Evolutionary conservation across 208 protist genomes (phyloP).

Genomic region (Acanthamoeba castellanii): DNA sequence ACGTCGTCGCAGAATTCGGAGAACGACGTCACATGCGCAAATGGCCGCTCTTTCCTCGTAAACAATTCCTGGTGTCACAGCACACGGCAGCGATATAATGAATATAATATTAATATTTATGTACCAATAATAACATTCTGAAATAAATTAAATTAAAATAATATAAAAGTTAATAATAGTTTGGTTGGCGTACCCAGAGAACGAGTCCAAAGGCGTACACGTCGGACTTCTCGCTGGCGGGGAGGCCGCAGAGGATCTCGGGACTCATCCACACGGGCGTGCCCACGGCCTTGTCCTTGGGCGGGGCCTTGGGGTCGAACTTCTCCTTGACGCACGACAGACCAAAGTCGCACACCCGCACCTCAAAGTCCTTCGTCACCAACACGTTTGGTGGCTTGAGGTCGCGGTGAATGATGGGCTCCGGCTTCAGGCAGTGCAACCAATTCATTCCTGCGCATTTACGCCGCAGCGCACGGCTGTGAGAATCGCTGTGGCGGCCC

Average conservation of each 20-base stretch:
- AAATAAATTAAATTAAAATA: not conserved
- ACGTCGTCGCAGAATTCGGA: constrained; percentile 59
- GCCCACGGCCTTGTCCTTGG: constrained; percentile 59
- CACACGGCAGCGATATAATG: not conserved
- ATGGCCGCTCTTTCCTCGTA: constrained; percentile 15
- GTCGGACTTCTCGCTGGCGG: constrained; percentile 38
- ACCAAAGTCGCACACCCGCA: constrained; percentile 63
- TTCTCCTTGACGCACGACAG: constrained; percentile 68
- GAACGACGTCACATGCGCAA: constrained; percentile 51
- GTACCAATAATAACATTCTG: not conserved
- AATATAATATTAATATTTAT: not conserved
- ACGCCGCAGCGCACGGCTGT: not conserved
- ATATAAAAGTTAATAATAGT: not conserved
- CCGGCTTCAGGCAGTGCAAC: constrained; percentile 62
- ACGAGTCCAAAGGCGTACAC: constrained; percentile 68
- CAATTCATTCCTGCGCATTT: constrained; percentile 47
- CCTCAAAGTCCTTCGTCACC: constrained; percentile 59
- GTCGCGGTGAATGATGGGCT: constrained; percentile 67
- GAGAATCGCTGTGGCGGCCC: not conserved
- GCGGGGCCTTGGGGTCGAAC: constrained; percentile 60
- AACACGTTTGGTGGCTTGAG: constrained; percentile 69
- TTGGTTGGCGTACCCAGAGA: not conserved
- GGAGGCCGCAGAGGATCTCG: constrained; percentile 49
- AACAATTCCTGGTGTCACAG: not conserved
- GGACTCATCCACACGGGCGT: constrained; percentile 66